Base-by-base conservation (phyloP, 2,329 filamentous ascomycete species). In the Aureobasidium sp. region DNA sequence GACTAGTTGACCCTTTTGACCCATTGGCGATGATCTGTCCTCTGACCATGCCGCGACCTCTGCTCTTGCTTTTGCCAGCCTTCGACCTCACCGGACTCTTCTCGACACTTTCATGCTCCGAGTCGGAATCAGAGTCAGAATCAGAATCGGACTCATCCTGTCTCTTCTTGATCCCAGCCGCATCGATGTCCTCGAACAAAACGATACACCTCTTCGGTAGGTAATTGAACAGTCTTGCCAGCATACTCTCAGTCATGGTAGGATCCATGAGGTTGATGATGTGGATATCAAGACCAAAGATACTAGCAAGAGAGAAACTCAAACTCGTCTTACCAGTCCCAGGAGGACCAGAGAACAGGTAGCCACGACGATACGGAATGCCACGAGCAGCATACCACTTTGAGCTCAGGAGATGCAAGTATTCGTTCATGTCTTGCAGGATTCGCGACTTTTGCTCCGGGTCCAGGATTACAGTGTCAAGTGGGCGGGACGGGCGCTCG, bases 301-400 rank as follows among this genome's bases (percentile, higher is more conserved):
- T 73, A 1, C 78, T 77, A 12, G 78, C 78, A 1, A 80, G 67
- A 0, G 79, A 77, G 60, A 75, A 75, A 20, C 67, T 70, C 36
- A 76, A 63, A 62, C 68, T 70, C 4, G 73, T 74, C 67, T 75
- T 75, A 13, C 73, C 73, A 0, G 72, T 74, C 0, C 73, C 73
- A 1, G 73, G 73, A 0, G 90, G 89, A 0, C 91, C 91, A 66
- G 92, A 80, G 17, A 96, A 84, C 0, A 96, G 82, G 69, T 94
- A 96, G 0, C 91, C 92, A 5, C 91, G 82, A 15, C 91, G 84
- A 71, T 95, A 95, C 0, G 92, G 91, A 34, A 96, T 93, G 0
- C 91, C 91, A 7, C 90, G 82, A 67, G 90, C 88, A 0, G 87
- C 81, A 71, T 96, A 96, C 90, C 90, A 96, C n/a, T 85, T 80